Percentiles rank a stretch among this genome's conserved stretches.
These are phyloP conservation scores for Xylariales sp. DNA, from an alignment of 2,329 filamentous ascomycete genomes.

Conservation along the genomic window DNA sequence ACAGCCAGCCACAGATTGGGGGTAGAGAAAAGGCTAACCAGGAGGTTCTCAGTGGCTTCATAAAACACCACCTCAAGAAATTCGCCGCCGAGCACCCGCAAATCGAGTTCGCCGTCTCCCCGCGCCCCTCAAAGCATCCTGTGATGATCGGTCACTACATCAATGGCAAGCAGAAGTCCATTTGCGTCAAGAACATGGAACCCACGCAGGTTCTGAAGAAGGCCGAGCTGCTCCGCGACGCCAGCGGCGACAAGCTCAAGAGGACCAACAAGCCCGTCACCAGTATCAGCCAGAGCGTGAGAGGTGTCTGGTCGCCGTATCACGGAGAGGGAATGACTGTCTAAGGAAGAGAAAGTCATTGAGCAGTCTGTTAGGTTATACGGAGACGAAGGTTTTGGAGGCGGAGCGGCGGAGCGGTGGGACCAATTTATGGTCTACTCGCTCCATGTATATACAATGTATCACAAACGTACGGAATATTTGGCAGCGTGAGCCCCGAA, in stretches of 20 bases:
- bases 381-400: conserved; percentile 1
- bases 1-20: neutral
- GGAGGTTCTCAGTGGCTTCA: conserved; percentile 76
- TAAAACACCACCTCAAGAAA: conserved; percentile 67
- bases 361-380: no score
- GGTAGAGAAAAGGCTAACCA: no score
- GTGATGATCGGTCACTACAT: conserved; percentile 78
- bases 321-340: conserved; percentile 56
- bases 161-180: conserved; percentile 79
- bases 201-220: conserved; percentile 78
- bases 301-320: conserved; percentile 68
- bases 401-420: no score
- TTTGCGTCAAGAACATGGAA: conserved; percentile 86
- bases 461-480: no score
- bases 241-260: conserved; percentile 70
- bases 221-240: conserved; percentile 66
- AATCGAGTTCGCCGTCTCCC: conserved; percentile 88
- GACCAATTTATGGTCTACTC: no score
- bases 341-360: no score
- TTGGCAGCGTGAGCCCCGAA: no score
- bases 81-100: conserved; percentile 82
- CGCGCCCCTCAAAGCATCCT: conserved; percentile 84
- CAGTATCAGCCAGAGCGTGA: conserved; percentile 61
- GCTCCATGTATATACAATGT: no score
- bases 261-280: conserved; percentile 59